Base-by-base conservation (phyloP, 371 early-diverging fungal genomes). In the Vairimorpha apis region DNA sequence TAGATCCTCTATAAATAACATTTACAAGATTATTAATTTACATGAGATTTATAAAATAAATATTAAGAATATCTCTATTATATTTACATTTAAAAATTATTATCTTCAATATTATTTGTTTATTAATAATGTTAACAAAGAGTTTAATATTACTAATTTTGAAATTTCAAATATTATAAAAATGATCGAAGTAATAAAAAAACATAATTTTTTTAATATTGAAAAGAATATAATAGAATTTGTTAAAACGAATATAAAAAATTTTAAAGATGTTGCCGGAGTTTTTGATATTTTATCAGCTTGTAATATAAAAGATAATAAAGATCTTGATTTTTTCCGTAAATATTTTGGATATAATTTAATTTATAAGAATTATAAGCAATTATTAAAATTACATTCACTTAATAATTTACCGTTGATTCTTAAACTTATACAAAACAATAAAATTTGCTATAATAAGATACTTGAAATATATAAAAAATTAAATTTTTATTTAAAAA, bases 331-430 rank as follows among this genome's bases (percentile, higher is more conserved):
- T 16, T 60, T 70, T 38, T 72, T 67, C 33, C 70, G 76, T 60
- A 60, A 68, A 23, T 23, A 63, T 56, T 73, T 77, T 62, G 75
- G 81, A 49, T 77, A 77, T 38, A 65, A 67, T 41, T 23, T 67
- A 53, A 68, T 77, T 63, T 81, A 77, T 27, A 73, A 70, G 32
- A 32, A 53, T 18, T 70, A 72, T 55, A 81, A 73, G 45, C 67
- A 70, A n/a, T 35, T 67, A 10, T 70, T 68, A 18, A 58, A 59
- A 41, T 25, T 32, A 30, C 35, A 63, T n/a, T 80, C 70, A 47
- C 55, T 32, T 10, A 55, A 64, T 33, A 44, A 72, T 21, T 71
- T 69, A 35, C 23, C 29, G 0, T 1, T 70, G 0, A 30, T 76
- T 8, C 68, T 81, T 8, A 14, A 12, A 21, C 41, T 81, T 27